Conservation (phyloP, 371 early-diverging fungal genomes). For the Rhizopus sp. region DNA sequence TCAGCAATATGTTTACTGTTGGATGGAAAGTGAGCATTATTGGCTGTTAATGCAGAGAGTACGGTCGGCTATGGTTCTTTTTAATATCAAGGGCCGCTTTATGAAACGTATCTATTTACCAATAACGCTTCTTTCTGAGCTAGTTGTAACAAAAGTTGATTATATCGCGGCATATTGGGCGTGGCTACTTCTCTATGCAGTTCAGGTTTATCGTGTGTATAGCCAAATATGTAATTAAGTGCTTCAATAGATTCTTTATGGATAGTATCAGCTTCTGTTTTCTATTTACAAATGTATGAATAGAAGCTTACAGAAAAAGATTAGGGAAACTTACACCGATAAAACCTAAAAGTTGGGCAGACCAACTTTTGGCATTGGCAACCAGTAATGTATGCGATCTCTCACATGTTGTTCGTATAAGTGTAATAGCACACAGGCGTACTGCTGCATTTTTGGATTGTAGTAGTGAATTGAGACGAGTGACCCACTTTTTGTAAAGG, state of each 20-base stretch:
- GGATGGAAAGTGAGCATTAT: conserved; percentile 56
- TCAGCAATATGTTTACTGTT: conserved; percentile 56
- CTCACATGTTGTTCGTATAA: conserved; percentile 55
- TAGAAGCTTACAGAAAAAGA: not conserved
- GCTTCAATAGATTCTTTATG: conserved; percentile 49
- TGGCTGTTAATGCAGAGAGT: conserved; percentile 46
- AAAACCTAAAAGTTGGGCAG: conserved; percentile 35
- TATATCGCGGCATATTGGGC: conserved; percentile 54
- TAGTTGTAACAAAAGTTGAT: conserved; percentile 47
- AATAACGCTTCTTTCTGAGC: conserved; percentile 51
- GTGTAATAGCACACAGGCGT: conserved; percentile 57
- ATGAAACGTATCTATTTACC: conserved; percentile 25
- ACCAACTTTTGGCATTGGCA: conserved; percentile 49
- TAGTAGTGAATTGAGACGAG: conserved; percentile 57
- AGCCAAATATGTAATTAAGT: conserved; percentile 48
- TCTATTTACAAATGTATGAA: conserved; percentile 29
- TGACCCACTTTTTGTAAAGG: conserved; percentile 56
- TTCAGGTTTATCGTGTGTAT: conserved; percentile 55
- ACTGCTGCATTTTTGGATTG: conserved; percentile 56
- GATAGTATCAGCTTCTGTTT: conserved; percentile 43
- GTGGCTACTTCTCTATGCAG: conserved; percentile 61
- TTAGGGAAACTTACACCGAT: conserved; percentile 31
- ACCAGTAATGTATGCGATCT: conserved; percentile 47
- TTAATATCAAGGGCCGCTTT: too few species aligned
- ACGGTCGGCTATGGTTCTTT: conserved; percentile 36